Base-by-base conservation (phyloP, 2,329 filamentous ascomycete genomes). In the Sporothrix mexicana region DNA sequence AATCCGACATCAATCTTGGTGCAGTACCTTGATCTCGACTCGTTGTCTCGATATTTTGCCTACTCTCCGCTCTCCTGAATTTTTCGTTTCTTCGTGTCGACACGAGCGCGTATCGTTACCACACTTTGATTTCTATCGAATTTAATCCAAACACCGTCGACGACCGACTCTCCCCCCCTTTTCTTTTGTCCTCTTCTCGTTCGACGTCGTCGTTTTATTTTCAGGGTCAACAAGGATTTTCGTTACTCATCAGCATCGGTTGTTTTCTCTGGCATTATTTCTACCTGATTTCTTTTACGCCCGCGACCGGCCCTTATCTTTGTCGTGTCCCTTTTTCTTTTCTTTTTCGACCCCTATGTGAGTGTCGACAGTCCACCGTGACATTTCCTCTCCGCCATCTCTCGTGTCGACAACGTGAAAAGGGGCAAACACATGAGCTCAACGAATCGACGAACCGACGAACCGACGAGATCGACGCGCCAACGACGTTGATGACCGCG, bases 381-480 rank as follows among this genome's bases (percentile, higher is more conserved):
- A 67, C 20, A 55, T 51, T 55, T 17, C 57, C 67, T 53, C 43
- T 30, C 51, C 53, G 61, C 51, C 51, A 23, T 55, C 51, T 69
- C 49, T 71, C 41, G 69, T 53, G 59, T 69, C 71, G 51, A 45
- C 61, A 20, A 66, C 9, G 12, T 69, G 47, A 70, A 73, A 53
- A 53, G 30, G 41, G 62, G 57, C 30, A 36, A 36, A 25, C 70
- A 70, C 70, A 71, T 70, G 59, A 61, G 55, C 66, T 53, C 7
- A 8, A 51, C 43, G 20, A 25, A 70, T 36, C 66, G 53, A 15
- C 9, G 51, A 17, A 55, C n/a, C n/a, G n/a, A n/a, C 51, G 20
- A 55, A 53, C 61, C 61, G 61, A 45, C 20, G 45, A 13, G 61
- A 47, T 47, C 20, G 41, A 66, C 41, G 41, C 61, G 20, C 61